Percentiles rank a stretch among this genome's conserved stretches.
Evolutionary conservation across 2,329 filamentous ascomycete genomes (phyloP).

Genomic region (Hymenoscyphus fructigenus): DNA sequence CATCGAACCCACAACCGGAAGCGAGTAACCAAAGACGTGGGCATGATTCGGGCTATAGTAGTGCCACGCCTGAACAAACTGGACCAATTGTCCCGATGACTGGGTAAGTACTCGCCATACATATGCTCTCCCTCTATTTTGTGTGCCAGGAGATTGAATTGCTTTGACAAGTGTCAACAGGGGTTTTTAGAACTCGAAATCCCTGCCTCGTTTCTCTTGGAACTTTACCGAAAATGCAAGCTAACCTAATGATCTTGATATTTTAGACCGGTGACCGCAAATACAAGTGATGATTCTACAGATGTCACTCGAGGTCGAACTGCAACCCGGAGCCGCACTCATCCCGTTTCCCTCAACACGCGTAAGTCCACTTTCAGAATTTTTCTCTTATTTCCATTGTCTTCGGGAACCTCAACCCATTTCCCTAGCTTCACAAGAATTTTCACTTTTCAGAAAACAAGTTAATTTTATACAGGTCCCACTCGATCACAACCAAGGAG

Average conservation of each 20-base stretch:
- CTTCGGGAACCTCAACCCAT: neutral
- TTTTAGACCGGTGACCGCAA: neutral
- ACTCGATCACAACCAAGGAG: neutral
- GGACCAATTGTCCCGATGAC: neutral
- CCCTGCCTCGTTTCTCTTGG: neutral
- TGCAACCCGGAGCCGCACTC: neutral
- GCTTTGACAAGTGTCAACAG: neutral
- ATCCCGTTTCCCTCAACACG: neutral
- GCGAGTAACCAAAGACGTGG: neutral
- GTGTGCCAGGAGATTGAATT: neutral
- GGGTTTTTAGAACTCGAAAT: neutral
- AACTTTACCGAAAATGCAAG: neutral
- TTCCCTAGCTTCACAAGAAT: too few relatives aligned
- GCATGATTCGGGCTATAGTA: neutral
- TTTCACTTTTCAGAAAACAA: neutral
- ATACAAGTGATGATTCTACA: neutral
- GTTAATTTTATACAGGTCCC: neutral
- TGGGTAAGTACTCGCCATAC: neutral
- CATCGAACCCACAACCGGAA: neutral
- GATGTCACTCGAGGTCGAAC: neutral
- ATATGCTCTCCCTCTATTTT: neutral
- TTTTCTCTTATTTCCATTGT: neutral
- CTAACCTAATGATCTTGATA: neutral
- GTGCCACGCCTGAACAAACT: neutral
- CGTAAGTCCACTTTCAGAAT: neutral